Percentiles rank a stretch among this genome's conserved stretches.
These are phyloP conservation scores for Ephemerocybe angulata DNA, from an alignment of 768 basidiomycete genomes.

Conservation along the genomic window DNA sequence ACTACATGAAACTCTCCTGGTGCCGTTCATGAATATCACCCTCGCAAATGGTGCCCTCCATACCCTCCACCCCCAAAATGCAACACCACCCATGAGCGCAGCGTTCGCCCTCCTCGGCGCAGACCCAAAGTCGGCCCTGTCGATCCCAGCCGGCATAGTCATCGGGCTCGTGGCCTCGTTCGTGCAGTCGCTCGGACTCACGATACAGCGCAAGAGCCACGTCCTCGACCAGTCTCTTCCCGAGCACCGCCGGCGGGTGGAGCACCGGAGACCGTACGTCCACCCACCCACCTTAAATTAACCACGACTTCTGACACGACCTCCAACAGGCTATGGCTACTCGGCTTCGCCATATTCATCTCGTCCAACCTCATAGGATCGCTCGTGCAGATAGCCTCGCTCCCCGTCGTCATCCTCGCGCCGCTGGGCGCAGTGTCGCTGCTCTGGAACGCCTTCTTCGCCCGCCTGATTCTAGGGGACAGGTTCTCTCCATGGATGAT, in stretches of 20 bases:
- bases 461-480: conserved; percentile 79
- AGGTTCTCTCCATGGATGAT: conserved; percentile 81
- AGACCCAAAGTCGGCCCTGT: conserved; percentile 24
- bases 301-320: background rate
- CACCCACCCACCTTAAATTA: conserved; percentile 2
- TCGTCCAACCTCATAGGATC: conserved; percentile 86
- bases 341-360: conserved; percentile 84
- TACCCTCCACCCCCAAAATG: background rate
- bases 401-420: conserved; percentile 92
- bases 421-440: conserved; percentile 90
- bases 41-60: background rate
- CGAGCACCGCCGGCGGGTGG: conserved; percentile 55
- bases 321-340: conserved; percentile 67
- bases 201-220: conserved; percentile 92
- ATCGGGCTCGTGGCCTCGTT: conserved; percentile 79
- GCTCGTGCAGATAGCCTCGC: conserved; percentile 86
- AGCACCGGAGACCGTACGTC: conserved; percentile 79
- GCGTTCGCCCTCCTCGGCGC: background rate
- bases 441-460: conserved; percentile 93
- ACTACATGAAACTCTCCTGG: too few relatives aligned
- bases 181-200: conserved; percentile 87
- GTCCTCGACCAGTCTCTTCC: conserved; percentile 75
- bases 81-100: background rate
- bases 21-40: background rate
- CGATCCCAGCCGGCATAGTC: conserved; percentile 50